phyloP scores from a whole-genome alignment of 352 stramenopile species.

The Phytophthora ramorum region DNA sequence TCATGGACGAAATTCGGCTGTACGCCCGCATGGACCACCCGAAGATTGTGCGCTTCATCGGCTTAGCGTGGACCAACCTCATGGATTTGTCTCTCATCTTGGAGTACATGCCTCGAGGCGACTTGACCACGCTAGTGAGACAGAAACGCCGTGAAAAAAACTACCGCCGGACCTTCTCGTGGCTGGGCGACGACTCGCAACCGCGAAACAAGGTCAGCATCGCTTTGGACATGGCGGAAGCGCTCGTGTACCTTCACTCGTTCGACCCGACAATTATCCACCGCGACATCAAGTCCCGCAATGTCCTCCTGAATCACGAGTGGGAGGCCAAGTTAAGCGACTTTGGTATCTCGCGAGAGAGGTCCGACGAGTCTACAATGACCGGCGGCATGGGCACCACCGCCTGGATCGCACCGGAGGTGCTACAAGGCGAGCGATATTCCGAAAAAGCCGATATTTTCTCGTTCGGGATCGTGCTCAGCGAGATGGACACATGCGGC shows the following conservation, averaged over 20 bases:
- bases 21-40: constrained; percentile 45
- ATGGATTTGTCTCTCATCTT: constrained; percentile 53
- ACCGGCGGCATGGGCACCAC: constrained; percentile 59
- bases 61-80: constrained; percentile 57
- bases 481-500: constrained; percentile 54
- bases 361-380: constrained; percentile 33
- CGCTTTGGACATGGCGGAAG: constrained; percentile 46
- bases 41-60: constrained; percentile 53
- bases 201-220: constrained; percentile 41
- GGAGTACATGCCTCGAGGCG: constrained; percentile 53
- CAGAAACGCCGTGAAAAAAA: constrained; percentile 40
- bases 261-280: constrained; percentile 57
- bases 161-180: constrained; percentile 34
- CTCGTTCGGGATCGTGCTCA: constrained; percentile 67
- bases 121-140: constrained; percentile 45
- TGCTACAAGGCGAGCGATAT: constrained; percentile 62
- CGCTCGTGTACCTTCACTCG: constrained; percentile 55
- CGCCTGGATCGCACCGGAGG: constrained; percentile 73
- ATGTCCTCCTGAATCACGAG: constrained; percentile 50
- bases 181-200: constrained; percentile 26
- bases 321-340: constrained; percentile 59
- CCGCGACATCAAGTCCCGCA: constrained; percentile 55
- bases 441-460: constrained; percentile 74
- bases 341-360: constrained; percentile 56
- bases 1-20: constrained; percentile 54